Evolutionary conservation across 257 asterid genomes (phyloP), one percentile per base, ranked within the genome.

Genomic region (Sherardia arvensis): DNA sequence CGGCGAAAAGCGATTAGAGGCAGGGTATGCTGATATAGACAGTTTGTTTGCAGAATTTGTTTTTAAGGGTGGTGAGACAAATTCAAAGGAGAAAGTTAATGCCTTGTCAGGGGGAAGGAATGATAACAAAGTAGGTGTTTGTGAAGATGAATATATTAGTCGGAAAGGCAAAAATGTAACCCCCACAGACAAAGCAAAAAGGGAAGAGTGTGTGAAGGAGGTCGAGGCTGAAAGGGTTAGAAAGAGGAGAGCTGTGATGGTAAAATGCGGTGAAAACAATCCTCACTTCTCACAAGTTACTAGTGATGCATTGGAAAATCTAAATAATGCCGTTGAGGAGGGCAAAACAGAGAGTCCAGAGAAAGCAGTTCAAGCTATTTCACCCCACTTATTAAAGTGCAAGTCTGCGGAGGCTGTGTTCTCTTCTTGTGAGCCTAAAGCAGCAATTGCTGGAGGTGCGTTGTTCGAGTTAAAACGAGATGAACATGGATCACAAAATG

Each of bases 21-120:
- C 14, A 38, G 47, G 18, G 47, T 8, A 36, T 8, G 43, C 43
- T 36, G 43, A 15, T 36, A 1, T 72, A 9, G 72, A 72, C 33
- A 48, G 61, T 62, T 14, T 72, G 36, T 61, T 69, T 25, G 59
- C 73, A 38, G 66, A 64, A 28, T 72, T 72, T 43, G 29, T 36
- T 11, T 72, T 65, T 57, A 69, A 68, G 47, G 47, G 47, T 59
- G 65, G 40, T 38, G 23, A 33, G 51, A 6, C 51, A 3, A 43
- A 14, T 14, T 17, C 51, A 43, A 17, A 17, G 51, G 4, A 43
- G 51, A 43, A 7, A 15, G 51, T 14, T 17, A n/a, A n/a, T n/a
- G n/a, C n/a, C n/a, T n/a, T n/a, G n/a, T n/a, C n/a, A n/a, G n/a
- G n/a, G n/a, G 20, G 33, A 18, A 33, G 30, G 45, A 36, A 23